These are phyloP conservation scores for Phytopythium oedochilum DNA, from an alignment of 352 stramenopile species.

Conservation along the genomic window DNA sequence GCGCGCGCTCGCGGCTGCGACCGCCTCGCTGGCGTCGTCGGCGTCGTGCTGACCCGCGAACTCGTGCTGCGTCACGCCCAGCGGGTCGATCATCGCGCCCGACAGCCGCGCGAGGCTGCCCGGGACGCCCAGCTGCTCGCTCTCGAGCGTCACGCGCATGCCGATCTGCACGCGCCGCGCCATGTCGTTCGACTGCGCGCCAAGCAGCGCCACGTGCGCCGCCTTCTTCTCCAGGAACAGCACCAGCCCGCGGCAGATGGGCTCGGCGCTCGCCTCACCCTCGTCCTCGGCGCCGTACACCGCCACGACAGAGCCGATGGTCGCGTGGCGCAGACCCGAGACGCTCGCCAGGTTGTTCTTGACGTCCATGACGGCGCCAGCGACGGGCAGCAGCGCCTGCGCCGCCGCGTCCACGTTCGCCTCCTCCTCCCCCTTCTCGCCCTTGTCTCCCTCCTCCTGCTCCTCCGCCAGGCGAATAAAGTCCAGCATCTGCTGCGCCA, in stretches of 20 bases:
- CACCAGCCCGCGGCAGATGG: slow-evolving; percentile 42
- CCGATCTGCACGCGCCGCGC: slow-evolving; percentile 40
- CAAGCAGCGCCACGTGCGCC: slow-evolving; percentile 55
- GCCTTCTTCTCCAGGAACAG: slow-evolving; percentile 57
- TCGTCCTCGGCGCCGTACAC: slow-evolving; percentile 23
- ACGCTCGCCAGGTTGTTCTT: slow-evolving; percentile 71
- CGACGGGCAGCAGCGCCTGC: slow-evolving; percentile 33
- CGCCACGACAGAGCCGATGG: slow-evolving; percentile 63
- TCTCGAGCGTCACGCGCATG: slow-evolving; percentile 60
- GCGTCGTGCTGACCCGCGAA: slow-evolving; percentile 7
- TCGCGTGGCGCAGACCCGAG: slow-evolving; percentile 65
- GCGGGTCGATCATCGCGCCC: slow-evolving; percentile 41
- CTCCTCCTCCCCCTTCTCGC: slow-evolving; percentile 3
- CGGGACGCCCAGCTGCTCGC: slow-evolving; percentile 41
- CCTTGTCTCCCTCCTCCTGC: slow-evolving; percentile 1
- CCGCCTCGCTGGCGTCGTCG: slow-evolving; percentile 2
- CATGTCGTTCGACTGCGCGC: slow-evolving; percentile 8
- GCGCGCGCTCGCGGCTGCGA: slow-evolving; percentile 17
- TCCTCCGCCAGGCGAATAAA: slow-evolving; percentile 47
- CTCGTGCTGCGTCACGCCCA: slow-evolving; percentile 30
- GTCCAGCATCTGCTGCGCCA: slow-evolving; percentile 71
- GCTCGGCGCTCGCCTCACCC: slow-evolving; percentile 9
- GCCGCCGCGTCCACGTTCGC: slow-evolving; percentile 6
- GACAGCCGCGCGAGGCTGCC: slow-evolving; percentile 38
- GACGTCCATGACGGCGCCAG: slow-evolving; percentile 56